Percentiles rank a stretch among this genome's conserved stretches.
Evolutionary conservation across 306 rosid genomes (phyloP).

Genomic region (Inga laurina): DNA sequence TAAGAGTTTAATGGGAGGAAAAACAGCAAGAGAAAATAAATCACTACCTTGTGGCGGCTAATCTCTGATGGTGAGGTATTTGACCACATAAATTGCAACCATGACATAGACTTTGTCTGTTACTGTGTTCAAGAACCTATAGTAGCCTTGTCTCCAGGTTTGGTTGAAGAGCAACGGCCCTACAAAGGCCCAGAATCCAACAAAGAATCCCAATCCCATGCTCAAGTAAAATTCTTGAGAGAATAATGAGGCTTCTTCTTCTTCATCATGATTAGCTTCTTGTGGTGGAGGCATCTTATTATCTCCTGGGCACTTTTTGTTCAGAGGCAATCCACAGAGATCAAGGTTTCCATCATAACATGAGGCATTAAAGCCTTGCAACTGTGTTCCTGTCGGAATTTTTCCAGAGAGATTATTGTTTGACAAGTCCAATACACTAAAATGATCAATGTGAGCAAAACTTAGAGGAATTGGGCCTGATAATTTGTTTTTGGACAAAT

Average conservation of each 20-base stretch:
- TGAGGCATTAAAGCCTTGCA: slow-evolving; percentile 9
- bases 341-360: background rate
- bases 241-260: background rate
- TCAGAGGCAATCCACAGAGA: slow-evolving; percentile 7
- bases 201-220: background rate
- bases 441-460: background rate
- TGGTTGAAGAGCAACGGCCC: background rate
- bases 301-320: background rate
- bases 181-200: background rate
- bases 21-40: background rate
- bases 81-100: background rate
- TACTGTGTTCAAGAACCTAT: background rate
- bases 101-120: background rate
- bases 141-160: background rate
- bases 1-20: background rate
- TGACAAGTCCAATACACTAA: slow-evolving; percentile 23
- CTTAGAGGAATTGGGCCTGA: slow-evolving; percentile 11
- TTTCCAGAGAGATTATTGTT: slow-evolving; percentile 13
- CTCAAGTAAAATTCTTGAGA: background rate
- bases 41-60: background rate
- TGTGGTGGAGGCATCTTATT: background rate
- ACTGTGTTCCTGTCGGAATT: slow-evolving; percentile 25
- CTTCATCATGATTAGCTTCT: background rate
- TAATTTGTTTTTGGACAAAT: slow-evolving; percentile 27
- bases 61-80: background rate